Evolutionary conservation across 306 rosid genomes (phyloP), one percentile per base, ranked within the genome.

Genomic region (Quillaja saponaria): DNA sequence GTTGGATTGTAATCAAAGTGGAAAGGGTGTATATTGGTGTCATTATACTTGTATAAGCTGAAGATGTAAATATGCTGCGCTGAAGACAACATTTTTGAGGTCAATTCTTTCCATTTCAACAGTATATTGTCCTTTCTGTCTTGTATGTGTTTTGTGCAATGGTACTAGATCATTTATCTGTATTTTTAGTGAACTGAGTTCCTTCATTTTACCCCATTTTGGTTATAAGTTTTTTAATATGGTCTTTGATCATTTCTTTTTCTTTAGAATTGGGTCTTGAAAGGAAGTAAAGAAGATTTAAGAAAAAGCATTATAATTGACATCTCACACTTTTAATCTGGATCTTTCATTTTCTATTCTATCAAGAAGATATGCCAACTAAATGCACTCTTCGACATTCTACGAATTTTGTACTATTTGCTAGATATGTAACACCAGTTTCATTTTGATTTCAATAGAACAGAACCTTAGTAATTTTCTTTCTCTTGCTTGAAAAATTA

Each of bases 131-230:
- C n/a, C n/a, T 42, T 9, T 21, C 19, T 20, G 8, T 58, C 41
- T 41, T 20, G 34, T 19, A 58, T 25, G 37, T 13, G 9, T 59
- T n/a, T 31, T 59, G 37, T 21, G 64, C 51, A 61, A 44, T 10
- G 25, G 44, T 45, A 13, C 11, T n/a, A 15, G 25, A 45, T 38
- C 12, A 7, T 46, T 15, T 18, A 45, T 6, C 28, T 34, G 10
- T 31, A 28, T 14, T 7, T 46, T 61, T 61, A 5, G 15, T 2
- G 31, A 11, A n/a, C 11, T 52, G 21, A 33, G 7, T 6, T 41
- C 42, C n/a, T n/a, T n/a, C n/a, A n/a, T n/a, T n/a, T n/a, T n/a
- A n/a, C n/a, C n/a, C n/a, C n/a, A n/a, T n/a, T n/a, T n/a, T n/a
- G n/a, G n/a, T n/a, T n/a, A n/a, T n/a, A n/a, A n/a, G n/a, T n/a